Evolutionary conservation across 345 rosid species (phyloP).

Genomic region (Murraya koenigii): DNA sequence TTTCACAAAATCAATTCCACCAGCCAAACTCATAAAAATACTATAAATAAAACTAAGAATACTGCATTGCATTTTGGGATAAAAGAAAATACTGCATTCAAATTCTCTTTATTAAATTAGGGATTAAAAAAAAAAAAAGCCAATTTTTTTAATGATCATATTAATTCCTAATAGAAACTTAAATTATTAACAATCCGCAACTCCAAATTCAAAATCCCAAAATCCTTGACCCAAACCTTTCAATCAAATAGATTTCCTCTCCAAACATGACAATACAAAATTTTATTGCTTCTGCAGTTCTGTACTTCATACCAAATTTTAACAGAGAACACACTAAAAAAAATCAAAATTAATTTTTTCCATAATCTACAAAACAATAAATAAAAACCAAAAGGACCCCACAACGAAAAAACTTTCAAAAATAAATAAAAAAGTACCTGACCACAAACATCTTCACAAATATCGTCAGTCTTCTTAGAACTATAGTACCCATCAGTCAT

Average conservation of each 20-base stretch:
- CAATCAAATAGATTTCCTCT: not conserved
- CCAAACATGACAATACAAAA: not conserved
- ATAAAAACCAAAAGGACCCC: not conserved
- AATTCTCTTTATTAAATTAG: too few relatives aligned
- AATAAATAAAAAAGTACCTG: conserved; percentile 40
- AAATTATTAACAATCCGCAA: not conserved
- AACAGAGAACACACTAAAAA: not conserved
- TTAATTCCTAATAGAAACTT: too few relatives aligned
- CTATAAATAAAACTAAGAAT: not conserved
- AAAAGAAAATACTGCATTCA: too few relatives aligned
- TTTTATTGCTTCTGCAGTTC: not conserved
- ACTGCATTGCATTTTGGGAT: too few relatives aligned
- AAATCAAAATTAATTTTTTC: not conserved
- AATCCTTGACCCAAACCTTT: not conserved
- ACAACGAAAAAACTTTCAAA: not conserved
- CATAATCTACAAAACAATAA: not conserved
- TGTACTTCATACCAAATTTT: not conserved
- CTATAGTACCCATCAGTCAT: conserved; percentile 69
- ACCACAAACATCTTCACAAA: conserved; percentile 76
- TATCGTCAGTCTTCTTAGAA: conserved; percentile 90
- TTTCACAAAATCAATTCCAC: not conserved
- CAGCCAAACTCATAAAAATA: too few relatives aligned
- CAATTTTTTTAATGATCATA: too few relatives aligned
- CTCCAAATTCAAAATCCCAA: not conserved
- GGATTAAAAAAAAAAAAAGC: too few relatives aligned